Base-by-base conservation (phyloP, 2,329 filamentous ascomycete genomes). In the Fusarium siculi region DNA sequence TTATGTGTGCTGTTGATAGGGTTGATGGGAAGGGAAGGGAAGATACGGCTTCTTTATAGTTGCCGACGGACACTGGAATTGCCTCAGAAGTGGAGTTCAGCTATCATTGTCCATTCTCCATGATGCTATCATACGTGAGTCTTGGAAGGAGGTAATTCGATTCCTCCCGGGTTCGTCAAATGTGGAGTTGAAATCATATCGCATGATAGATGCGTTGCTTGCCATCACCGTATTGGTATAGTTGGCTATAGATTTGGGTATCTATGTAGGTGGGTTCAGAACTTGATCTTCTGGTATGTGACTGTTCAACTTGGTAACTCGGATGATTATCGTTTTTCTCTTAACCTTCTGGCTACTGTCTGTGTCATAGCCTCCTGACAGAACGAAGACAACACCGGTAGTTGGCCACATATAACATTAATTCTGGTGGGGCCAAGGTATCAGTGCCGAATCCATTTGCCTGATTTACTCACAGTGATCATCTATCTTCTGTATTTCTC, bases 81-180 rank as follows among this genome's bases (percentile, higher is more conserved):
- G 4, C 3, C 5, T 5, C 3, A 0, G 2, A 34, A 34, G 8
- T 18, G 30, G 7, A 34, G 4, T n/a, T 4, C 2, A 2, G 2
- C 5, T 14, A 30, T 15, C 9, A 19, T 7, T 21, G 14, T 8
- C n/a, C 21, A 23, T 23, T 23, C 15, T 5, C 2, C 2, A 23
- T 9, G 9, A 19, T 50, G 5, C 4, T 9, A 14, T 4, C 15
- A 7, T 18, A 2, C 11, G 2, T 9, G 0, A 23, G 4, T 19
- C n/a, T 34, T 5, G 5, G 4, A 34, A 23, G 6, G 10, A 14
- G 15, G 2, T n/a, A 5, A 14, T 32, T 18, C 28, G 12, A 4
- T 9, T n/a, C 7, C 11, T 32, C 15, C 7, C 4, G 15, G 14
- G 5, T 12, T n/a, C 5, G 3, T 9, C 9, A 9, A 7, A 5